Conservation (phyloP, 345 rosid species). For the Brassica carinata region DNA sequence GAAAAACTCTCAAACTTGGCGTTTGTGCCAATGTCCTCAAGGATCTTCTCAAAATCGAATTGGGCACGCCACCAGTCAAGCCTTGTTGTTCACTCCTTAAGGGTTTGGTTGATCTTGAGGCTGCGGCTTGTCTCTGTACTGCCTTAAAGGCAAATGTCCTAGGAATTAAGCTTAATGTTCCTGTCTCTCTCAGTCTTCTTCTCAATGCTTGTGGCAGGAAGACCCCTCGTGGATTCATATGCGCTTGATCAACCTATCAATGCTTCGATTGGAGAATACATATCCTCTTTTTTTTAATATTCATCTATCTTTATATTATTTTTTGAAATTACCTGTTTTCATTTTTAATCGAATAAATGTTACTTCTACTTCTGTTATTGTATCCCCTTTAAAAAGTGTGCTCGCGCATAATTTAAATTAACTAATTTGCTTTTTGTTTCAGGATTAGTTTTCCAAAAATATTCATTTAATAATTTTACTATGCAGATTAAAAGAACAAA, state of each 20-base stretch:
- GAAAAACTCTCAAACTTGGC: slow-evolving; percentile 54
- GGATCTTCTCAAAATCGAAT: slow-evolving; percentile 39
- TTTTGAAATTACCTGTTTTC: not conserved
- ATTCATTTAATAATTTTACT: not conserved
- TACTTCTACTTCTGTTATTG: not conserved
- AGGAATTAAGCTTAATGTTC: slow-evolving; percentile 54
- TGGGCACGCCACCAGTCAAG: slow-evolving; percentile 47
- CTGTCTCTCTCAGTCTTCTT: slow-evolving; percentile 56
- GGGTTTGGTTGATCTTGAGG: slow-evolving; percentile 60
- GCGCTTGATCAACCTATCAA: slow-evolving; percentile 4
- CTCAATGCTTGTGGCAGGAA: slow-evolving; percentile 57
- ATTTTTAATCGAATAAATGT: not conserved
- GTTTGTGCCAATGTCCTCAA: slow-evolving; percentile 53
- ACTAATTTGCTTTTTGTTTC: not conserved
- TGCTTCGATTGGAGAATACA: not conserved
- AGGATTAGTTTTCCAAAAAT: not conserved
- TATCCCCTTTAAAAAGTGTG: not conserved
- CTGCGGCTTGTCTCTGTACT: slow-evolving; percentile 70
- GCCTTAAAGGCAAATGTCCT: slow-evolving; percentile 57
- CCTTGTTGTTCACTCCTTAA: slow-evolving; percentile 57
- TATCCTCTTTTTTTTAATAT: not conserved
- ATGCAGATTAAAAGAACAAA: not conserved
- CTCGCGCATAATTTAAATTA: not conserved
- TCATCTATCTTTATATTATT: not conserved
- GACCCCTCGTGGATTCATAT: slow-evolving; percentile 41